Evolutionary conservation across 2,329 filamentous ascomycete genomes (phyloP), one percentile per base, ranked within the genome.

Genomic region (Amylocarpus encephaloides): DNA sequence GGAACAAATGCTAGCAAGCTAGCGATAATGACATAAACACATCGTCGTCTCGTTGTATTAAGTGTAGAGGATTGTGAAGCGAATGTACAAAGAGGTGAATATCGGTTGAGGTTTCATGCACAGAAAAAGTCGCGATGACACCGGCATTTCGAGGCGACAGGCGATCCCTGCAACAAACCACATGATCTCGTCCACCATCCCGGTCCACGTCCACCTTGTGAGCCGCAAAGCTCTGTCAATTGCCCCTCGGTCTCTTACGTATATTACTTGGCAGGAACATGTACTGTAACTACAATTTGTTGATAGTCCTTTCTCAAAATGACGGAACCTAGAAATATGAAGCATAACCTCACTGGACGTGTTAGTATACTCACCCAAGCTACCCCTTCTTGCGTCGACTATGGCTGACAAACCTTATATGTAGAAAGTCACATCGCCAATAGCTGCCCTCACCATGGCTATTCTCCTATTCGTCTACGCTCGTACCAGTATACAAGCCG

Each of bases 401-500:
- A 12, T 19, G n/a, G 5, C 7, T 11, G 22, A 45, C 12, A 34
- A 34, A n/a, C 30, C 22, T 3, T 26, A 0, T 18, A 7, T 26
- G 34, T 43, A 65, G 63, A 61, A 57, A 38, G 43, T 78, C 49
- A 72, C 73, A 52, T 73, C 74, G 47, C 76, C 76, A 7, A 62
- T 73, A 18, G 76, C 76, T 15, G 76, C 76, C 35, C 77, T 77
- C 53, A 74, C 73, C 15, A 79, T 79, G 76, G 76, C 76, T 3
- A 67, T 70, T 42, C 62, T 78, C 11, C 65, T 78, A 18, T 73
- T 78, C 50, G 72, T 72, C 36, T 87, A 87, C 67, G 73, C 81
- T 26, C 70, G 83, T 45, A 83, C 77, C 7, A 82, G 78, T 19
- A 86, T 87, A 54, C 73, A 76, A 53, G 78, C 81, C 19, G 84